A percentile compares a stretch with the other conserved stretches of the same genome.
Evolutionary conservation across 352 stramenopile genomes (phyloP).

Genomic region (Pythium biforme): DNA sequence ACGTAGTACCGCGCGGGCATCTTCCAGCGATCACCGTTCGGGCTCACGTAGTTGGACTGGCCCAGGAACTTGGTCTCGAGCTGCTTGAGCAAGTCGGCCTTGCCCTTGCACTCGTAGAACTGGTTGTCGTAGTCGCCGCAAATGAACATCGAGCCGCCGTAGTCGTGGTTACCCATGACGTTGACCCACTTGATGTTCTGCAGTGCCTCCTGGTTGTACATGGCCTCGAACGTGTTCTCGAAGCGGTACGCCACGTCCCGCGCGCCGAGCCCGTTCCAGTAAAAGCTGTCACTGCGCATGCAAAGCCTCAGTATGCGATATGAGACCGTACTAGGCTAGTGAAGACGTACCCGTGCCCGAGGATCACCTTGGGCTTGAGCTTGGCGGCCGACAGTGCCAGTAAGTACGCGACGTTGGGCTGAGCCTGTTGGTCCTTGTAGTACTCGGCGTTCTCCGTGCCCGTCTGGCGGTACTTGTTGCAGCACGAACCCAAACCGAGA

Average conservation of each 20-base stretch:
- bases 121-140: conserved; percentile 66
- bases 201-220: conserved; percentile 53
- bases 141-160: conserved; percentile 73
- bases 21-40: conserved; percentile 66
- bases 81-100: conserved; percentile 58
- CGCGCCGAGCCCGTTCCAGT: conserved; percentile 71
- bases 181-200: conserved; percentile 68
- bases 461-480: conserved; percentile 66
- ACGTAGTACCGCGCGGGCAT: conserved; percentile 68
- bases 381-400: conserved; percentile 57
- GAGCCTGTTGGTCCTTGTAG: conserved; percentile 73
- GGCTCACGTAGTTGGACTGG: conserved; percentile 58
- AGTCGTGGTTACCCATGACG: conserved; percentile 70
- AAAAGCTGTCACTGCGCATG: conserved; percentile 50
- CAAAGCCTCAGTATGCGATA: background rate
- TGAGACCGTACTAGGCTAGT: background rate
- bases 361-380: conserved; percentile 59
- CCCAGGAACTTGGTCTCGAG: conserved; percentile 65
- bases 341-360: conserved; percentile 45
- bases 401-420: conserved; percentile 61
- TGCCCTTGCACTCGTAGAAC: conserved; percentile 58
- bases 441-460: conserved; percentile 52
- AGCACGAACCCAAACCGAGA: conserved; percentile 63
- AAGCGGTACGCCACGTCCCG: conserved; percentile 69
- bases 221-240: conserved; percentile 58